A percentile compares a stretch with the other conserved stretches of the same genome.
These are phyloP conservation scores for Fraxinus excelsior DNA, from an alignment of 257 asterid genomes.

Conservation along the genomic window DNA sequence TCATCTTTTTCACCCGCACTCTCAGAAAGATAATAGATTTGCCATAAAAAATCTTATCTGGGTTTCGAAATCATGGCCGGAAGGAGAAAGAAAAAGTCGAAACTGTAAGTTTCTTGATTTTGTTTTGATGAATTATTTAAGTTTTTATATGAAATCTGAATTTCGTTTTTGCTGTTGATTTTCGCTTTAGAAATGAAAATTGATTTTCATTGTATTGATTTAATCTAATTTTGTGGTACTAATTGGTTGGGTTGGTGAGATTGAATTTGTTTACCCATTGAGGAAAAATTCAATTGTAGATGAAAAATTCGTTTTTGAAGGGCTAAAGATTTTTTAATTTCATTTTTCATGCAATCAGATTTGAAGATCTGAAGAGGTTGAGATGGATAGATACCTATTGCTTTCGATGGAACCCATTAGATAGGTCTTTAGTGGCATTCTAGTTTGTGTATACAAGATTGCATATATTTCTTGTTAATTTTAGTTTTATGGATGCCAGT, in stretches of 20 bases:
- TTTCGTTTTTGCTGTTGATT: neutral
- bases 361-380: conserved; percentile 13
- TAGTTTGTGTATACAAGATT: conserved; percentile 8
- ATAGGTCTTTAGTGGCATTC: conserved; percentile 20
- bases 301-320: neutral
- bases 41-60: conserved; percentile 25
- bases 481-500: too few species aligned
- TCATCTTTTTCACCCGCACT: conserved; percentile 18
- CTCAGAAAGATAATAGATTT: conserved; percentile 1
- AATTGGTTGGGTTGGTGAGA: neutral
- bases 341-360: conserved; percentile 22
- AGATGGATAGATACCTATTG: neutral
- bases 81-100: conserved; percentile 50
- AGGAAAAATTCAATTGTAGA: neutral
- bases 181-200: neutral
- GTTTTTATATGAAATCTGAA: neutral
- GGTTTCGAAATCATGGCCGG: conserved; percentile 46
- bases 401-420: conserved; percentile 11
- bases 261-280: conserved; percentile 2
- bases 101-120: conserved; percentile 39
- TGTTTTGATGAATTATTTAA: neutral
- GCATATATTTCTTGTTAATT: neutral
- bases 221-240: conserved; percentile 1
- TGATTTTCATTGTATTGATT: neutral
- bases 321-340: neutral